Evolutionary conservation across 2,329 filamentous ascomycete genomes (phyloP).

Genomic region (Apiospora kogelbergensis): DNA sequence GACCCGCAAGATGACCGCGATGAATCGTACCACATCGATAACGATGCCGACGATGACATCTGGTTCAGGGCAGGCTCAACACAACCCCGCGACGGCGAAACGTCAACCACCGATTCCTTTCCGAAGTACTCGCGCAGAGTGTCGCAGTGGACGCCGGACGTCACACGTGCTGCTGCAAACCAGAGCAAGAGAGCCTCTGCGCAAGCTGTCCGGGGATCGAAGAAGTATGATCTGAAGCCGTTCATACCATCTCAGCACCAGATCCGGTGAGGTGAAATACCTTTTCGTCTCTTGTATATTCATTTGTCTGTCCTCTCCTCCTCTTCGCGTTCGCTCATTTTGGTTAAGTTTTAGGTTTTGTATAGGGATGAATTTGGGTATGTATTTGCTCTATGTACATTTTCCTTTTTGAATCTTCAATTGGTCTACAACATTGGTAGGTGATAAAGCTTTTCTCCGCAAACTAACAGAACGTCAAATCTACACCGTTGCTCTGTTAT

Average conservation of each 20-base stretch:
- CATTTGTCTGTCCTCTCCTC: neutral
- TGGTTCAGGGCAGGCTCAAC: neutral
- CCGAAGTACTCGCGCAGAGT: neutral
- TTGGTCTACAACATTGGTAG: neutral
- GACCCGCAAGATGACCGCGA: neutral
- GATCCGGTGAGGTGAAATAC: neutral
- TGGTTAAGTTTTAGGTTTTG: neutral
- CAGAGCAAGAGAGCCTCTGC: neutral
- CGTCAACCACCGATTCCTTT: neutral
- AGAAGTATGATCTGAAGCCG: neutral
- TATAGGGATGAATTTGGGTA: neutral
- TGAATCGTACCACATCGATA: neutral
- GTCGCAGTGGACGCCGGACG: neutral
- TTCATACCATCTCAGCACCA: neutral
- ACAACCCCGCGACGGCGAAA: neutral
- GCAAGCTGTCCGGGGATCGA: neutral
- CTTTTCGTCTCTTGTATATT: neutral
- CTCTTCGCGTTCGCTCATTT: neutral
- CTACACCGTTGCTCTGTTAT: neutral
- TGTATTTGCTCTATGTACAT: neutral
- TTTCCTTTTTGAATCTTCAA: neutral
- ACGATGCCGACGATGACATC: neutral
- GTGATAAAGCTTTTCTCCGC: neutral
- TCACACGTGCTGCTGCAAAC: neutral
- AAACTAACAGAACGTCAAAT: neutral